These are phyloP conservation scores for Capsicum rhomboideum DNA, from an alignment of 257 asterid genomes.

Conservation along the genomic window DNA sequence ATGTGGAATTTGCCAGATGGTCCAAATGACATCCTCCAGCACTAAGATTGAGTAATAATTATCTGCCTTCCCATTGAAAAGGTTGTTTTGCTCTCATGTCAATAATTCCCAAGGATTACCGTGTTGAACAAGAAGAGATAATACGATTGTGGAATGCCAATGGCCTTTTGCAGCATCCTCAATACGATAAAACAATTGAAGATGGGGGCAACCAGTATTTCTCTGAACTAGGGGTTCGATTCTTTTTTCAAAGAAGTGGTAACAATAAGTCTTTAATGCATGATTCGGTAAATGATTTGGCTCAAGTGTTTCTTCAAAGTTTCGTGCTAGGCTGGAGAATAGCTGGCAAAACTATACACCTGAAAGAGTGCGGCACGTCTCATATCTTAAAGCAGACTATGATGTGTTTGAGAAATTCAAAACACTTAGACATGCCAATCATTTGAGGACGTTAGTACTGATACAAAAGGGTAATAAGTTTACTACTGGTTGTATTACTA, in stretches of 20 bases:
- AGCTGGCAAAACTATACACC: not conserved
- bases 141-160: not conserved
- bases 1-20: not conserved
- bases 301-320: not conserved
- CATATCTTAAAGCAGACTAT: not conserved
- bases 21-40: not conserved
- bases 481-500: not conserved
- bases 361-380: not conserved
- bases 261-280: not conserved
- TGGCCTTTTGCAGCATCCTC: not conserved
- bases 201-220: not conserved
- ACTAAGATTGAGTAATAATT: slow-evolving; percentile 1
- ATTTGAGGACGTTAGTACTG: not conserved
- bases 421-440: not conserved
- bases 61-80: not conserved
- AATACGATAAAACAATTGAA: not conserved
- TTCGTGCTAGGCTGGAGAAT: not conserved
- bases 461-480: not conserved
- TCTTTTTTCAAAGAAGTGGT: not conserved
- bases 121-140: not conserved
- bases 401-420: not conserved
- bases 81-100: not conserved
- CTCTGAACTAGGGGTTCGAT: not conserved
- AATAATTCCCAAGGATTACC: not conserved
- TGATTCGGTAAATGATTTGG: not conserved